These are phyloP conservation scores for Allomyces macrogynus DNA, from an alignment of 192 early-diverging fungal species.

Conservation along the genomic window DNA sequence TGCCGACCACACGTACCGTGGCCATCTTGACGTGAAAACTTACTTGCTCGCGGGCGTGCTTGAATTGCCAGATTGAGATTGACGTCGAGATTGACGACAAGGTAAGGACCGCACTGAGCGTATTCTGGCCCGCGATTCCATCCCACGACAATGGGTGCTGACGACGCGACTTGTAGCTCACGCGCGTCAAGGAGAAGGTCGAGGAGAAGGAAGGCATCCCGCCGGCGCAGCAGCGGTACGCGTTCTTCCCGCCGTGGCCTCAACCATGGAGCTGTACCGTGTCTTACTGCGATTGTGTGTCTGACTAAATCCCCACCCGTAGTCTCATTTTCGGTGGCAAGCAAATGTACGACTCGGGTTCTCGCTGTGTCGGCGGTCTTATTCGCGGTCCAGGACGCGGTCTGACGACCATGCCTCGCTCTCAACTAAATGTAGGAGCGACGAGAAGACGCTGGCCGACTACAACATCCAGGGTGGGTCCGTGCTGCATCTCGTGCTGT, in stretches of 20 bases:
- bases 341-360: conserved; percentile 46
- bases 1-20: no score
- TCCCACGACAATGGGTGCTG: neutral
- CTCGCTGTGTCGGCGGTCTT: conserved; percentile 1
- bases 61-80: conserved; percentile 80
- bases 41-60: no score
- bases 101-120: conserved; percentile 9
- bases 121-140: neutral
- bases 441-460: conserved; percentile 48
- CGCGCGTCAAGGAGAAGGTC: conserved; percentile 73
- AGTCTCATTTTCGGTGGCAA: conserved; percentile 80
- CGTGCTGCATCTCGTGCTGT: conserved; percentile 81
- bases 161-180: conserved; percentile 21
- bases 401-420: neutral
- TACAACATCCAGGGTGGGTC: conserved; percentile 56
- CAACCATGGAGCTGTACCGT: neutral
- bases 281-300: neutral
- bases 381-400: neutral
- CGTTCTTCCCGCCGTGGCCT: neutral
- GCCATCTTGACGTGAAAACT: neutral
- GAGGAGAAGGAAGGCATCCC: conserved; percentile 97
- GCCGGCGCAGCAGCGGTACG: conserved; percentile 69
- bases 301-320: conserved; percentile 1
- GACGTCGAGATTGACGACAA: conserved; percentile 62
- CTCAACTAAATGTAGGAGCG: conserved; percentile 28